Percentiles rank a stretch among this genome's conserved stretches.
phyloP scores from a whole-genome alignment of 2,329 filamentous ascomycete genomes.

The Xylariaceae sp. region DNA sequence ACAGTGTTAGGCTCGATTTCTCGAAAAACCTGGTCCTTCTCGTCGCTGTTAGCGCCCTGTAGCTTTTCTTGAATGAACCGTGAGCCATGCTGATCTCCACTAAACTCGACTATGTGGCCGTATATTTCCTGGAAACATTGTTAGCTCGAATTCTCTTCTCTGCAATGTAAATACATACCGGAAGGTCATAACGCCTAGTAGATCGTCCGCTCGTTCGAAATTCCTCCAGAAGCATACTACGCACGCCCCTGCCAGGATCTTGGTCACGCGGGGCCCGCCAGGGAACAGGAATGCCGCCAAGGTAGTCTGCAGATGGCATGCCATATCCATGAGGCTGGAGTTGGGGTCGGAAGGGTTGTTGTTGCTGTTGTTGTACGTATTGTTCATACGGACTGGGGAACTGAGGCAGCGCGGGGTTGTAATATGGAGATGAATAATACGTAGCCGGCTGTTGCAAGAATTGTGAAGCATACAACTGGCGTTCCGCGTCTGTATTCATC shows the following conservation, averaged over 20 bases:
- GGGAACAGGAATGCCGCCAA: constrained; percentile 21
- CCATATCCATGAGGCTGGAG: constrained; percentile 27
- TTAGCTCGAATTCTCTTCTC: too few species aligned
- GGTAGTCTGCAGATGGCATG: constrained; percentile 20
- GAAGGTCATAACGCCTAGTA: constrained; percentile 70
- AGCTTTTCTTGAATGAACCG: constrained; percentile 93
- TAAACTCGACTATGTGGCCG: constrained; percentile 83
- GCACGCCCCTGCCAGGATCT: constrained; percentile 51
- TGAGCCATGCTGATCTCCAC: constrained; percentile 90
- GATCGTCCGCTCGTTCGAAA: constrained; percentile 69
- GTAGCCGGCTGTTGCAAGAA: constrained; percentile 21
- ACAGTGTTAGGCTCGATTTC: constrained; percentile 80
- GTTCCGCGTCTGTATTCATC: constrained; percentile 29
- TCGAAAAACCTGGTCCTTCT: constrained; percentile 83
- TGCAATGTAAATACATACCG: too few species aligned
- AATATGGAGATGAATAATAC: constrained; percentile 29
- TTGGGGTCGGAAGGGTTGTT: constrained; percentile 27
- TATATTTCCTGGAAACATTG: constrained; percentile 75
- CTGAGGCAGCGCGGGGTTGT: constrained; percentile 27
- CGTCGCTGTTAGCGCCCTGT: constrained; percentile 87
- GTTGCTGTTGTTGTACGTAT: constrained; percentile 26
- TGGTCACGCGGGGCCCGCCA: constrained; percentile 42
- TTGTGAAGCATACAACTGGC: constrained; percentile 27
- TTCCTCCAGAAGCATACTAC: constrained; percentile 70
- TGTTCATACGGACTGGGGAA: constrained; percentile 29